Percentiles rank a stretch among this genome's conserved stretches.
Conservation (phyloP, 208 protist species). For the Trypanosomatidae sp. region DNA sequence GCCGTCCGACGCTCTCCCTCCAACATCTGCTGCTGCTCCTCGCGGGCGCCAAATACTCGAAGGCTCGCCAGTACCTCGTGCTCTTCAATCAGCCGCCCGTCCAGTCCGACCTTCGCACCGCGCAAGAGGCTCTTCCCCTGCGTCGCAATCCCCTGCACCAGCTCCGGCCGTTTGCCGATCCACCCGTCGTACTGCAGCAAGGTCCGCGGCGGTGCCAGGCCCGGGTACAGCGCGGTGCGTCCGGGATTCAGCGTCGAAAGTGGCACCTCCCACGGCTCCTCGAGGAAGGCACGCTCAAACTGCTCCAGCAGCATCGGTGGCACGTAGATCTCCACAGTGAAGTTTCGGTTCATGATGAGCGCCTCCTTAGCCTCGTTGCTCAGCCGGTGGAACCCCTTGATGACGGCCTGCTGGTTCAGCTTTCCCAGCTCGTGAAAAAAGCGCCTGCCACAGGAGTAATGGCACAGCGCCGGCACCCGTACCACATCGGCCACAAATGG, state of each 20-base stretch:
- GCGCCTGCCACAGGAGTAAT: constrained; percentile 43
- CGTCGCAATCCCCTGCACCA: constrained; percentile 75
- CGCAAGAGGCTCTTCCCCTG: constrained; percentile 69
- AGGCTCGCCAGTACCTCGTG: constrained; percentile 62
- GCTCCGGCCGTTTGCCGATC: constrained; percentile 73
- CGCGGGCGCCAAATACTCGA: constrained; percentile 61
- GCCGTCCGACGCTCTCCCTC: constrained; percentile 54
- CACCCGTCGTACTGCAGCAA: constrained; percentile 80
- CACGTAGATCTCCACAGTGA: constrained; percentile 81
- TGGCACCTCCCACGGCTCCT: constrained; percentile 79
- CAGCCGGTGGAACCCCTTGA: constrained; percentile 88
- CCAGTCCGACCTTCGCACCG: constrained; percentile 47
- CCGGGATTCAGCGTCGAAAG: constrained; percentile 63
- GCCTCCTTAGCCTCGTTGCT: constrained; percentile 72
- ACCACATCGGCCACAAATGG: constrained; percentile 54
- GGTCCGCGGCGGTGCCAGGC: constrained; percentile 63
- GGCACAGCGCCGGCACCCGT: constrained; percentile 69
- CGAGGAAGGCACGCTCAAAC: constrained; percentile 69
- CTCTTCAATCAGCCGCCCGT: constrained; percentile 55
- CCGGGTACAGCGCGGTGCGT: constrained; percentile 76
- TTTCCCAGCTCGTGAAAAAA: constrained; percentile 77
- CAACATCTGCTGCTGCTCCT: constrained; percentile 48
- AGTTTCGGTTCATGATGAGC: constrained; percentile 57
- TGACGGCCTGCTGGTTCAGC: constrained; percentile 79
- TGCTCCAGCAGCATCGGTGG: constrained; percentile 54